Conservation (phyloP, 2,329 filamentous ascomycete species). For the Ophiognomonia clavigignenti-juglandacearum region DNA sequence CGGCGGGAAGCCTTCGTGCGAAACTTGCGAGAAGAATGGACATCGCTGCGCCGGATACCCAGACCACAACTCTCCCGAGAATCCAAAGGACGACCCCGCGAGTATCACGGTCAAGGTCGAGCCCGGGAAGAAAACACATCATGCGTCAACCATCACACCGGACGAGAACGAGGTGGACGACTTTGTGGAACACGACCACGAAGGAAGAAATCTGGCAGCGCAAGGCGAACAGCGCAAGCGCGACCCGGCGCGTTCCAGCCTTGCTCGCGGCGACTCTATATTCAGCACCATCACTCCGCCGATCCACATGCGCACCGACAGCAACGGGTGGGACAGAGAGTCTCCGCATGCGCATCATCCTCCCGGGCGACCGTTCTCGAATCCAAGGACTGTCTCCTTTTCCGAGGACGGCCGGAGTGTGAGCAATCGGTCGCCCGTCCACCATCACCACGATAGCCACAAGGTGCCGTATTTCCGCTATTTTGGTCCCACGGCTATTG, state of each 20-base stretch:
- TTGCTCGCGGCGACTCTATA: conserved; percentile 17
- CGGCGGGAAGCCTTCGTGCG: conserved; percentile 66
- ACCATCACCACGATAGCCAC: conserved; percentile 50
- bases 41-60: conserved; percentile 66
- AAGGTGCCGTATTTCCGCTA: conserved; percentile 86
- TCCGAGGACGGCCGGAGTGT: conserved; percentile 36
- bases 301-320: conserved; percentile 14
- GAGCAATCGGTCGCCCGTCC: conserved; percentile 37
- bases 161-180: conserved; percentile 26
- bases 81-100: conserved; percentile 30
- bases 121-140: conserved; percentile 16
- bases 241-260: conserved; percentile 17
- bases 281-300: conserved; percentile 18
- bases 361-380: conserved; percentile 15
- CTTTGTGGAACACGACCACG: conserved; percentile 30
- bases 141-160: conserved; percentile 9
- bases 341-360: conserved; percentile 14
- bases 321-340: conserved; percentile 23
- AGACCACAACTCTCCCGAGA: conserved; percentile 41
- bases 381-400: conserved; percentile 31
- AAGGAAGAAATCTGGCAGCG: conserved; percentile 25
- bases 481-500: conserved; percentile 86
- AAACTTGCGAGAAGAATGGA: conserved; percentile 67
- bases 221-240: conserved; percentile 17
- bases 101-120: conserved; percentile 17